Base-by-base conservation (phyloP, 176 grass and related monocot genomes). In the Eleusine indica region DNA sequence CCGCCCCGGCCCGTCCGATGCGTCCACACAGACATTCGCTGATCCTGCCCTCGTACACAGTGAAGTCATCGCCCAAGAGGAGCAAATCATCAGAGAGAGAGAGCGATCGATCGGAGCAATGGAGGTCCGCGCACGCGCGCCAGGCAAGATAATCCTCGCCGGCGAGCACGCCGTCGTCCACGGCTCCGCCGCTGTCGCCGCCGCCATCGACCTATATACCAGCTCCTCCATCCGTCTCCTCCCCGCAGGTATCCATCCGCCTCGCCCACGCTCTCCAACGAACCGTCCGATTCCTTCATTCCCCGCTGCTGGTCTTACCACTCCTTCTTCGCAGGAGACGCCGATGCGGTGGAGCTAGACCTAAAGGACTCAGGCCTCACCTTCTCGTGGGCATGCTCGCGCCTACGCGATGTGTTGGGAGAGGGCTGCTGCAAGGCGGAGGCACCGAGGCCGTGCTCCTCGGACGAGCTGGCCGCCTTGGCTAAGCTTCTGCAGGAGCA, bases 111-210 rank as follows among this genome's bases (percentile, higher is more conserved):
- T 58, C 38, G 68, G 62, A 73, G 16, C 76, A 71, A 86, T 86
- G 89, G 87, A 95, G 65, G 89, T 90, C 38, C 84, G 87, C 60
- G 76, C 90, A n/a, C 92, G 92, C 29, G 92, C 92, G 41, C 92
- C 92, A 4, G 92, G 96, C 0, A 98, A 95, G 85, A 90, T 95
- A 64, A 95, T 98, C 47, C 83, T 98, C 47, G 83, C 91, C 66
- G 96, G 96, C 40, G 96, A 98, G 87, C 96, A 98, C 83, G 93
- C 96, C 69, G 92, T 98, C 52, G 93, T 98, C 38, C 92, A 98
- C 37, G 96, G 96, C 51, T 87, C 89, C 5, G 30, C 88, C 6
- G 89, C 96, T 76, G 78, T 93, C 38, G 93, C 93, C 37, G 93
- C 93, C 43, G 93, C 96, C 56, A 83, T 98, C 70, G 63, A 95